Percentiles rank a stretch among this genome's conserved stretches.
Evolutionary conservation across 108 stramenopile species (phyloP).

Genomic region (Nitzschia sp.): DNA sequence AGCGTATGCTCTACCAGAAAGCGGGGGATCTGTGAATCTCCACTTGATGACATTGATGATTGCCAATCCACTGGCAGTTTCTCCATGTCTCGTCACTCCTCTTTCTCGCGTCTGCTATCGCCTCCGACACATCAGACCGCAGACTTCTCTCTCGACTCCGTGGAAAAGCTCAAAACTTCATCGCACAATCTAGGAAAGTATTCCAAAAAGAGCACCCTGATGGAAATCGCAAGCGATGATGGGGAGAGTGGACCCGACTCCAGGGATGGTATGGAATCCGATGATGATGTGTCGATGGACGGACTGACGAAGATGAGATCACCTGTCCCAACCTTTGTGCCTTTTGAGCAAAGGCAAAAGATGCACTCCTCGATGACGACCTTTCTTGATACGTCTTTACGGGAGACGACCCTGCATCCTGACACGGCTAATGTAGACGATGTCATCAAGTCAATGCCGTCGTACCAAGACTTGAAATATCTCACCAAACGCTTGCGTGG

Average conservation of each 20-base stretch:
- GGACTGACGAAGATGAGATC: background rate
- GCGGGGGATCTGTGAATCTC: constrained; percentile 31
- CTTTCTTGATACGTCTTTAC: background rate
- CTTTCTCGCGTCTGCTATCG: background rate
- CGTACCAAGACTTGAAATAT: constrained; percentile 70
- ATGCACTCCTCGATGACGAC: background rate
- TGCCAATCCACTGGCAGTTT: constrained; percentile 5
- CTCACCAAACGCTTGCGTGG: constrained; percentile 47
- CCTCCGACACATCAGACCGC: background rate
- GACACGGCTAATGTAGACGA: constrained; percentile 27
- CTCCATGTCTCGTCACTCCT: constrained; percentile 3
- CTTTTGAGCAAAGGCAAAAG: constrained; percentile 7
- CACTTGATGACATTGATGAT: constrained; percentile 12
- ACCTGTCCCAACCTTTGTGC: constrained; percentile 10
- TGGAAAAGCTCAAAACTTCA: background rate
- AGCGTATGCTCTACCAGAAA: constrained; percentile 26
- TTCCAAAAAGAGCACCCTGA: constrained; percentile 1
- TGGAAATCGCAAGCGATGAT: constrained; percentile 18
- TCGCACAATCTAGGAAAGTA: background rate
- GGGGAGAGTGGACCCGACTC: constrained; percentile 12
- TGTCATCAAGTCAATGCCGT: constrained; percentile 54
- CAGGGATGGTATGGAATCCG: constrained; percentile 5
- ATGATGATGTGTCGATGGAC: background rate
- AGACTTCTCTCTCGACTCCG: background rate
- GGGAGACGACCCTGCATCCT: background rate